Base-by-base conservation (phyloP, 2,329 filamentous ascomycete genomes). In the Penicillium sp. region DNA sequence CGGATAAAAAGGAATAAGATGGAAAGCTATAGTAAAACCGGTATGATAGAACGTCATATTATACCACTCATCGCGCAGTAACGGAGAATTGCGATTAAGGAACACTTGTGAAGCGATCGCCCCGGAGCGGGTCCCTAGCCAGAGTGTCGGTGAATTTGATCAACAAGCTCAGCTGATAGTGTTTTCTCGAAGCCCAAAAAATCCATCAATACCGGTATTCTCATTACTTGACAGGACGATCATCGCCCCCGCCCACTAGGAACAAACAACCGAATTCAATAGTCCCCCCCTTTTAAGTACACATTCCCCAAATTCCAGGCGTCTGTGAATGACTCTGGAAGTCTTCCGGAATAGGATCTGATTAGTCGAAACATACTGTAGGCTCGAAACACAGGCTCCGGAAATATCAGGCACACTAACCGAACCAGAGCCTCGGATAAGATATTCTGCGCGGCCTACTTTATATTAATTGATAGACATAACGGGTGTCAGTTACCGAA, bases 81-180 rank as follows among this genome's bases (percentile, higher is more conserved):
- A 42, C n/a, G 22, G 45, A 21, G 9, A 44, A 47, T 47, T n/a
- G 6, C 44, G n/a, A 24, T 33, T 10, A 19, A 27, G 14, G 24
- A 47, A 11, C 24, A 7, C 26, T 26, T 49, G 22, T 49, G 5
- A 55, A 31, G 51, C 55, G 63, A 66, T 65, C 62, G 51, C 49
- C 59, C 49, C 43, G 27, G 37, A 61, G 59, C 55, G 56, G 60
- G 61, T 57, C 49, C 19, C 22, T 14, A 26, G 47, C 63, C 59
- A 45, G 54, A 65, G 56, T 65, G 64, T 66, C 63, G 64, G 64
- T 66, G 64, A 65, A 66, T 65, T 66, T 22, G 57, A 27, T 63
- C 59, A 39, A 59, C 59, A 59, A 60, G 63, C 56, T 63, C 64
- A 66, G 63, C 63, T 65, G 63, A 65, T 60, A 51, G 53, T 52